Evolutionary conservation across 2,329 filamentous ascomycete genomes (phyloP).

Genomic region (Ophiocordyceps camponoti-rufipedis): DNA sequence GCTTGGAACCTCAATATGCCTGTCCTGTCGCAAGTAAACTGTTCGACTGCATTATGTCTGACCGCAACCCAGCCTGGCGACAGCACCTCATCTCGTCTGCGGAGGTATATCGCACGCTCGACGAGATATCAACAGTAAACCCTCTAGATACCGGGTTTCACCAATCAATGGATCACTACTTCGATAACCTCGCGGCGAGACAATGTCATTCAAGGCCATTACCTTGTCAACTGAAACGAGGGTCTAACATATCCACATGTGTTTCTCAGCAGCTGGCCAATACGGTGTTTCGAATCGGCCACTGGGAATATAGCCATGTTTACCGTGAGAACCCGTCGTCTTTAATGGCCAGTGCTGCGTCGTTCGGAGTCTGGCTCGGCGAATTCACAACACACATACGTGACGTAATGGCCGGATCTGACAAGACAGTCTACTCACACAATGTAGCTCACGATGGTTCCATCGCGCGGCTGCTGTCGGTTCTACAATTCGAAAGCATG

Average conservation of each 20-base stretch:
- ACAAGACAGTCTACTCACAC: conserved; percentile 39
- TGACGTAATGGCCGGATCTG: conserved; percentile 22
- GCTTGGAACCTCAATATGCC: conserved; percentile 54
- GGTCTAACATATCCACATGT: conserved; percentile 32
- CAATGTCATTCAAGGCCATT: conserved; percentile 59
- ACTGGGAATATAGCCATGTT: conserved; percentile 67
- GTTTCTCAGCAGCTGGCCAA: conserved; percentile 45
- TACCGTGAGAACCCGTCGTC: conserved; percentile 50
- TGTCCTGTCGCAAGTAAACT: conserved; percentile 33
- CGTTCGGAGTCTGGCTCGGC: conserved; percentile 56
- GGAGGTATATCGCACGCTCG: conserved; percentile 39
- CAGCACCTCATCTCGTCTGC: conserved; percentile 40
- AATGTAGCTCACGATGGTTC: conserved; percentile 71
- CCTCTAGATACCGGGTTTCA: conserved; percentile 44
- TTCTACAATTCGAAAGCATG: conserved; percentile 59
- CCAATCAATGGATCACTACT: conserved; percentile 62
- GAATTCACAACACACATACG: conserved; percentile 52
- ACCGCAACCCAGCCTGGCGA: conserved; percentile 34
- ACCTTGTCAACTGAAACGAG: conserved; percentile 40
- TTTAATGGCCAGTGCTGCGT: conserved; percentile 40
- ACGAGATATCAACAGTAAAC: conserved; percentile 49
- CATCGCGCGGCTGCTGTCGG: conserved; percentile 44
- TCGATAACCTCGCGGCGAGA: conserved; percentile 62
- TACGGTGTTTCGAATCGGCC: conserved; percentile 54
- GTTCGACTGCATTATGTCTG: conserved; percentile 24